A percentile compares a stretch with the other conserved stretches of the same genome.
Conservation (phyloP, 2,329 filamentous ascomycete species). For the Teratosphaeria pseudoeucalypti region DNA sequence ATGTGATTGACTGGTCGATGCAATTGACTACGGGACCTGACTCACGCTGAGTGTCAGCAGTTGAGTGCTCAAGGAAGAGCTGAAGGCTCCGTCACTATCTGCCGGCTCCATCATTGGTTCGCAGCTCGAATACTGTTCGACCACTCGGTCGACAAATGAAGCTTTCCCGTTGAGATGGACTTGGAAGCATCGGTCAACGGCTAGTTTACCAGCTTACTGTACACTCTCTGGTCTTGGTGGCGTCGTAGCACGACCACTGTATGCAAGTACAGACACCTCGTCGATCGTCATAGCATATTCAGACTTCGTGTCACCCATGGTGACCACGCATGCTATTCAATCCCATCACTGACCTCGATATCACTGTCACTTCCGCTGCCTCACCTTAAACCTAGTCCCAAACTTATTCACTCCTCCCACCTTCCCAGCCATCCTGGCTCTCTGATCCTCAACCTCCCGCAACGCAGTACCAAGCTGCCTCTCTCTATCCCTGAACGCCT, state of each 20-base stretch:
- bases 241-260: not conserved
- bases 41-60: not conserved
- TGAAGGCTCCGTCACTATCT: not conserved
- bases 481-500: slow-evolving; percentile 44
- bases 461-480: slow-evolving; percentile 46
- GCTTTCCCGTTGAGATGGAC: no score
- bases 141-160: no score
- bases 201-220: not conserved
- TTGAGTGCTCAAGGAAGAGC: not conserved
- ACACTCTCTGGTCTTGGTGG: no score
- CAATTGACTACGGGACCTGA: not conserved
- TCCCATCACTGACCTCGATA: not conserved
- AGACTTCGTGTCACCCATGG: not conserved
- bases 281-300: not conserved
- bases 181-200: not conserved
- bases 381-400: slow-evolving; percentile 54
- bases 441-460: slow-evolving; percentile 47
- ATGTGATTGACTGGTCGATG: not conserved
- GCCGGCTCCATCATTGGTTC: not conserved
- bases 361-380: slow-evolving; percentile 47
- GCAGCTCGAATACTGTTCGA: not conserved
- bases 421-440: slow-evolving; percentile 50
- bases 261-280: not conserved
- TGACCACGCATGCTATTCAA: not conserved
- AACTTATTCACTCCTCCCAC: slow-evolving; percentile 53